These are phyloP conservation scores for Nymphaea thermarum DNA, from an alignment of 164 flowering plant species.

Conservation along the genomic window DNA sequence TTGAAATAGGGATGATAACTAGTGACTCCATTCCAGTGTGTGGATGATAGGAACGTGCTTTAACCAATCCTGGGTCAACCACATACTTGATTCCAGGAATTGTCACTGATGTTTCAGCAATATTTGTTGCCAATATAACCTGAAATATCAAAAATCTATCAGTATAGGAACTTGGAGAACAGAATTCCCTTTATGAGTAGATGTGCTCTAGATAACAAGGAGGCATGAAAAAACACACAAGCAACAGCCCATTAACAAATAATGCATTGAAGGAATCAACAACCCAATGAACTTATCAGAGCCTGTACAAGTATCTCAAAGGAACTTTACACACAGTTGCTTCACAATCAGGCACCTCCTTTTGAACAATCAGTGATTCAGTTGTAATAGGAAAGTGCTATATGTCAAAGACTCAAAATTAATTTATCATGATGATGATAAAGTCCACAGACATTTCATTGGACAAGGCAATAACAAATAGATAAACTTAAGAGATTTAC, in stretches of 20 bases:
- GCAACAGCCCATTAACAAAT: too few species aligned
- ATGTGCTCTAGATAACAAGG: too few species aligned
- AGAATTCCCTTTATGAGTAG: not conserved
- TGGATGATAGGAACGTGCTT: constrained; percentile 73
- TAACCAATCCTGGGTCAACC: constrained; percentile 91
- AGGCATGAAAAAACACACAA: too few species aligned
- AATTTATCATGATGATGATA: too few species aligned
- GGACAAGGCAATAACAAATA: too few species aligned
- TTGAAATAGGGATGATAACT: constrained; percentile 59
- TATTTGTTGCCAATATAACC: constrained; percentile 94
- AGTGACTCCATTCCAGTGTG: constrained; percentile 62
- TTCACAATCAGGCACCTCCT: too few species aligned
- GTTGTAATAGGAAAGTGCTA: too few species aligned
- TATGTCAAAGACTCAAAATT: too few species aligned
- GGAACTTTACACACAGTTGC: not conserved
- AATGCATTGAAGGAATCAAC: not conserved
- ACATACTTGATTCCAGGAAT: constrained; percentile 96
- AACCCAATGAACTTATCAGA: not conserved
- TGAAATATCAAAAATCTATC: constrained; percentile 9
- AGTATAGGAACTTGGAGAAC: not conserved
- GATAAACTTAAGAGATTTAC: too few species aligned
- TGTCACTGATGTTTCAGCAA: constrained; percentile 95
- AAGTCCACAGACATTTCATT: too few species aligned
- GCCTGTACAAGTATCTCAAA: not conserved
- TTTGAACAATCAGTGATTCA: too few species aligned